Conservation (phyloP, 345 rosid species). For the Camelina neglecta region DNA sequence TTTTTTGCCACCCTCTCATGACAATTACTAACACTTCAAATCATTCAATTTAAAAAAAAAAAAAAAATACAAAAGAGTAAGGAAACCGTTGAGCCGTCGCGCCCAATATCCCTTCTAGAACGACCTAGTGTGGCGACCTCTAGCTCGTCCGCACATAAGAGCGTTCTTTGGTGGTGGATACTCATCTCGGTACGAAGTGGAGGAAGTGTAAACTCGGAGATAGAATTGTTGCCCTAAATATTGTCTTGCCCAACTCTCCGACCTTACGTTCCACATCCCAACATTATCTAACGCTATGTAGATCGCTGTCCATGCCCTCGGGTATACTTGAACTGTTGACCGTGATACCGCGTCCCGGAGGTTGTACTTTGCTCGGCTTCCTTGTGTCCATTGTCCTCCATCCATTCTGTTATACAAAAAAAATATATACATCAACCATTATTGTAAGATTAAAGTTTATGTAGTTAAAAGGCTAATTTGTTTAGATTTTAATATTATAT, state of each 20-base stretch:
- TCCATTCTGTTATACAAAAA: conserved; percentile 65
- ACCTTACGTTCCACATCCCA: conserved; percentile 97
- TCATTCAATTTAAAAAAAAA: not conserved
- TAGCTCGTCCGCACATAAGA: conserved; percentile 78
- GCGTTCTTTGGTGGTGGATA: conserved; percentile 85
- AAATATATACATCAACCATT: conserved; percentile 13
- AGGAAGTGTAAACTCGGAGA: conserved; percentile 72
- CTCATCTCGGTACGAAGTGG: conserved; percentile 80
- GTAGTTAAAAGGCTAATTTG: no score
- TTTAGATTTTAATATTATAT: no score
- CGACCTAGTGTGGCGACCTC: conserved; percentile 80
- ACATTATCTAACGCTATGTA: conserved; percentile 90
- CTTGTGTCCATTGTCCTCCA: conserved; percentile 91
- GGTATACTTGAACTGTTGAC: conserved; percentile 85
- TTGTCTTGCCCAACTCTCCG: conserved; percentile 90
- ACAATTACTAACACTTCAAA: conserved; percentile 40
- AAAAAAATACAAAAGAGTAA: not conserved
- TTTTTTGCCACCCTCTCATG: conserved; percentile 63
- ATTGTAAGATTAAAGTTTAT: not conserved
- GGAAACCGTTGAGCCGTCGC: not conserved
- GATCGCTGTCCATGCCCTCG: conserved; percentile 86
- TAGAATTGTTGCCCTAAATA: conserved; percentile 92
- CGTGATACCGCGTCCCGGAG: conserved; percentile 80
- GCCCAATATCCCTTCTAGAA: conserved; percentile 33
- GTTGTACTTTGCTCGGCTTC: conserved; percentile 72